Evolutionary conservation across 768 basidiomycete species (phyloP), one percentile per base, ranked within the genome.

Genomic region (Saitozyma podzolica): DNA sequence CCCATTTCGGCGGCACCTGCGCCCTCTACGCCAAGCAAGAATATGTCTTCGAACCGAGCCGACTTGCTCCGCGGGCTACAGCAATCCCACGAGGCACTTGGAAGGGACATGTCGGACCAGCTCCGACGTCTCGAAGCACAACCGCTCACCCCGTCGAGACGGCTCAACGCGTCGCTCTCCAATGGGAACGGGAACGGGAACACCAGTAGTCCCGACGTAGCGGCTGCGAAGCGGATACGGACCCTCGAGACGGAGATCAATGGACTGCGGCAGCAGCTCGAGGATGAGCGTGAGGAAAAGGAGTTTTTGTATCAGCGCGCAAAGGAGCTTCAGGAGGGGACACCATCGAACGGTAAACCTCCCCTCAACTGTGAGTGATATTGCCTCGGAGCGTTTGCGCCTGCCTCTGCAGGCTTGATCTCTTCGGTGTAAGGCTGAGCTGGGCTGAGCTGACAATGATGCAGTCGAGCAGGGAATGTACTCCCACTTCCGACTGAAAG

Each of bases 161-260:
- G 66, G 54, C 62, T 63, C 42, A 66, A 84, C 53, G 83, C 87
- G 0, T 85, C 88, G 61, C 82, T 85, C n/a, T 83, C 86, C 19
- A 86, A 88, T 67, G 81, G 85, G 13, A 85, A 85, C 67, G 85
- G 29, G 29, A 47, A 86, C 29, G 82, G 54, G 16, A 41, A 48
- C 19, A 45, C 40, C 16, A 37, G 77, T 83, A 81, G 63, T 83
- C 84, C 0, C 70, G 87, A 88, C 57, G 75, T 89, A 67, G 87
- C 89, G 76, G 65, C 86, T 78, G 50, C 40, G 16, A 70, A 72
- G 49, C 62, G 69, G 59, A 59, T 75, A n/a, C 43, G 65, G 50
- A 57, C 64, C 16, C 62, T 72, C 9, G 74, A 76, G 63, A 67
- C 62, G 54, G 72, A 76, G 62, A 64, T 73, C 1, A 70, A 72